phyloP scores from a whole-genome alignment of 129 eudicot species.

The Escallonia rubra region DNA sequence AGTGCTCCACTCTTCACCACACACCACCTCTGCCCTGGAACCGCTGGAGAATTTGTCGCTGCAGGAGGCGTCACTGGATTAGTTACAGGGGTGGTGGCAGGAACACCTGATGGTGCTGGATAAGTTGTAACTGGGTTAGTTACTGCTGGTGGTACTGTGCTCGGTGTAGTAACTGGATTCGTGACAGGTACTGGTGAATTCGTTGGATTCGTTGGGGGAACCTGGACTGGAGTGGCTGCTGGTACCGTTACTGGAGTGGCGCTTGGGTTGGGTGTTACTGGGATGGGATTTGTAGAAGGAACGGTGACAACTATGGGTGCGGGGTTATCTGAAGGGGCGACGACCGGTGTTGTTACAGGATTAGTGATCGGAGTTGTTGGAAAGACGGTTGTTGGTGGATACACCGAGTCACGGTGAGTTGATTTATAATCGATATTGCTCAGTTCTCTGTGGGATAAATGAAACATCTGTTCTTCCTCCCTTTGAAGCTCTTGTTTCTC shows the following conservation, averaged over 20 bases:
- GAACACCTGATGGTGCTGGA: conserved; percentile 30
- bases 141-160: conserved; percentile 33
- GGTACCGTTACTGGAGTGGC: conserved; percentile 21
- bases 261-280: conserved; percentile 18
- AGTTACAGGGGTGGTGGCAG: conserved; percentile 23
- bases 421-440: conserved; percentile 21
- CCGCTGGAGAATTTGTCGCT: conserved; percentile 37
- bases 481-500: conserved; percentile 14
- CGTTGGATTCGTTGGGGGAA: conserved; percentile 42
- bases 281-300: conserved; percentile 43
- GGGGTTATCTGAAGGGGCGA: conserved; percentile 24
- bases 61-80: conserved; percentile 25
- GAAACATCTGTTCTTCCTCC: conserved; percentile 26
- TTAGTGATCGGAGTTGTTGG: conserved; percentile 29
- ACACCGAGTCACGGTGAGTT: conserved; percentile 40
- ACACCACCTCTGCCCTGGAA: conserved; percentile 79
- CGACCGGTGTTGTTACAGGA: conserved; percentile 43
- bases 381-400: conserved; percentile 50
- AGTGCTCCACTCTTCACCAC: conserved; percentile 68
- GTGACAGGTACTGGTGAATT: conserved; percentile 21
- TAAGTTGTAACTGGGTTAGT: conserved; percentile 35
- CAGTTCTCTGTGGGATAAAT: conserved; percentile 26
- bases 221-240: conserved; percentile 17
- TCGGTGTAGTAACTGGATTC: conserved; percentile 54
- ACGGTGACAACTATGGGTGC: conserved; percentile 56